Percentiles rank a stretch among this genome's conserved stretches.
Evolutionary conservation across 2,329 filamentous ascomycete species (phyloP).

Genomic region (Domatiomyces catenatus): DNA sequence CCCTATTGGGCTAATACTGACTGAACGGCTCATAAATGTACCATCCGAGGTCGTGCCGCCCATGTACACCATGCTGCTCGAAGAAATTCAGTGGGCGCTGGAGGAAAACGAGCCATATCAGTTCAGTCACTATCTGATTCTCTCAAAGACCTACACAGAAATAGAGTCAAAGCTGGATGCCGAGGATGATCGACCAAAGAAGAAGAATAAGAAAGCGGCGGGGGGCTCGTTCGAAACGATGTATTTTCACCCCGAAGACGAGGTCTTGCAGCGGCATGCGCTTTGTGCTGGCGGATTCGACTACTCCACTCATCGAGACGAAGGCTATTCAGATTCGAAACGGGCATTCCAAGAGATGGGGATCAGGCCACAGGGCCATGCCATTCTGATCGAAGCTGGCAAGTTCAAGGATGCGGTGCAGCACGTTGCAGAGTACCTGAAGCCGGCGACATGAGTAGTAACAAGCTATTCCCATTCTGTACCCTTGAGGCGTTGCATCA

Average conservation of each 20-base stretch:
- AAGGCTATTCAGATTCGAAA: slow-evolving; percentile 76
- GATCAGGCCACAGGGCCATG: slow-evolving; percentile 64
- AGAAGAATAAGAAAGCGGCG: slow-evolving; percentile 47
- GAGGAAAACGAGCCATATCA: slow-evolving; percentile 83
- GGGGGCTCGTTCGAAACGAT: slow-evolving; percentile 45
- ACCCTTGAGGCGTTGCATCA: slow-evolving; percentile 71
- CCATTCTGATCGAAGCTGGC: slow-evolving; percentile 69
- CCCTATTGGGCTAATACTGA: slow-evolving; percentile 72
- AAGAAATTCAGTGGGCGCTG: slow-evolving; percentile 77
- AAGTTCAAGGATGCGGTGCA: slow-evolving; percentile 65
- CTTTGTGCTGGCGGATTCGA: slow-evolving; percentile 54
- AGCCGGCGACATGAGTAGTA: slow-evolving; percentile 23
- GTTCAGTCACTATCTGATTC: slow-evolving; percentile 81
- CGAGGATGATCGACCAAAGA: slow-evolving; percentile 44
- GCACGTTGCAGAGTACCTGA: slow-evolving; percentile 60
- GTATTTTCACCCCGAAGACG: slow-evolving; percentile 94
- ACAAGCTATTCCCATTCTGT: slow-evolving; percentile 31
- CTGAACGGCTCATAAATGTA: slow-evolving; percentile 90
- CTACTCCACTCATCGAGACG: slow-evolving; percentile 62
- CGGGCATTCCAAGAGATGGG: slow-evolving; percentile 88
- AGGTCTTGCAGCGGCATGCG: slow-evolving; percentile 66
- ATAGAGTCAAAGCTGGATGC: slow-evolving; percentile 64
- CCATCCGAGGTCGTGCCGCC: slow-evolving; percentile 84
- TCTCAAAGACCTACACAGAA: slow-evolving; percentile 88
- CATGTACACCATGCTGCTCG: slow-evolving; percentile 84